Percentiles rank a stretch among this genome's conserved stretches.
These are phyloP conservation scores for Melastoma malabathricum DNA, from an alignment of 345 rosid genomes.

Conservation along the genomic window DNA sequence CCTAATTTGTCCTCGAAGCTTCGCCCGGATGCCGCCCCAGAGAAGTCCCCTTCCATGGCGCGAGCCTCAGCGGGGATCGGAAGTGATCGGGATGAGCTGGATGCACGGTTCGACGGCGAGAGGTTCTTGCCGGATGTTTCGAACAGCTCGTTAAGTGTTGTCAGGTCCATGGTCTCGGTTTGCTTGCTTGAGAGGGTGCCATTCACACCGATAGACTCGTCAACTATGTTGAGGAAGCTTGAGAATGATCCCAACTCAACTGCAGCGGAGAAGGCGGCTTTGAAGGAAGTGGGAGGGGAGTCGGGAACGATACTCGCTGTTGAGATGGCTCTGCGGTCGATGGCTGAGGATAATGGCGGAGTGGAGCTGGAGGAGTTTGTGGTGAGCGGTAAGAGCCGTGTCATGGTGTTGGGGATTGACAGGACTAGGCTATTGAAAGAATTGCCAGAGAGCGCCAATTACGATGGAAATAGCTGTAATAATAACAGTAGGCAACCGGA, in stretches of 20 bases:
- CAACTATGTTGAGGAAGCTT: conserved; percentile 69
- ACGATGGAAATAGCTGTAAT: conserved; percentile 11
- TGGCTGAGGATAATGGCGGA: conserved; percentile 76
- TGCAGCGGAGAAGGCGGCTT: conserved; percentile 54
- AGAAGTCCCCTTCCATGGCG: conserved; percentile 6
- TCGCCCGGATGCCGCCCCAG: conserved; percentile 5
- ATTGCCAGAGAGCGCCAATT: conserved; percentile 51
- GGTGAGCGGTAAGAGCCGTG: conserved; percentile 64
- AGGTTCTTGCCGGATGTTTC: conserved; percentile 19
- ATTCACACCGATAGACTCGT: conserved; percentile 60
- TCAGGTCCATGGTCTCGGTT: conserved; percentile 83
- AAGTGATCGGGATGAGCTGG: not conserved
- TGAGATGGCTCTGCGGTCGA: conserved; percentile 67
- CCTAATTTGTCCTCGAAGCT: conserved; percentile 17
- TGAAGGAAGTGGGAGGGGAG: conserved; percentile 80
- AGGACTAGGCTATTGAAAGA: conserved; percentile 60
- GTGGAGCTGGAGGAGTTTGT: conserved; percentile 79
- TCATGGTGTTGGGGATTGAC: conserved; percentile 76
- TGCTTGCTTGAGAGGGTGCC: conserved; percentile 77
- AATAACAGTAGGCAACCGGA: conserved; percentile 2
- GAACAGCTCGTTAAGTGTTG: conserved; percentile 51
- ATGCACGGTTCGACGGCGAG: conserved; percentile 5
- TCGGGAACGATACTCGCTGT: conserved; percentile 65
- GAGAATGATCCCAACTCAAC: conserved; percentile 71
- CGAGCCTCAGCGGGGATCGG: not conserved